phyloP scores from a whole-genome alignment of 2,329 filamentous ascomycete species.

The Escovopsis sp. region DNA sequence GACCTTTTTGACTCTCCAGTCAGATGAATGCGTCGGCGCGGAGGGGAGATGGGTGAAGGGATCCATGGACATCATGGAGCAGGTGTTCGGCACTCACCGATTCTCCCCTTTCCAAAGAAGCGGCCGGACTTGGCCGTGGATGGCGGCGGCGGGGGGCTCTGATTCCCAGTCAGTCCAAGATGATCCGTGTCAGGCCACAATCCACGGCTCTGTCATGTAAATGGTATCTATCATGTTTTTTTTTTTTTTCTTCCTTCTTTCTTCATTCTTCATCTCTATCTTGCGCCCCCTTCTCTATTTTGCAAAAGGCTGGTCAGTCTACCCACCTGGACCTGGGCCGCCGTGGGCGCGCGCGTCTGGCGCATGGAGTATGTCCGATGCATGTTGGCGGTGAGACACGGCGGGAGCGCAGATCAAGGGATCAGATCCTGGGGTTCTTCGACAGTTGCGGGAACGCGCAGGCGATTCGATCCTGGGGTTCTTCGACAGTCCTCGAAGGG shows the following conservation, averaged over 20 bases:
- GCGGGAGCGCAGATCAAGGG: conserved; percentile 5
- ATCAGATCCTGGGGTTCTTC: no score
- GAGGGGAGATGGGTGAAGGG: background rate
- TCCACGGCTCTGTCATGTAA: conserved; percentile 14
- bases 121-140: conserved; percentile 84
- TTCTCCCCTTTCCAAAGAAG: conserved; percentile 70
- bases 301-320: no score
- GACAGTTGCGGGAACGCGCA: background rate
- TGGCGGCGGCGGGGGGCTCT: conserved; percentile 85
- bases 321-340: conserved; percentile 52
- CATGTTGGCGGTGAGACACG: conserved; percentile 39
- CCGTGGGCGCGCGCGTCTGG: conserved; percentile 88
- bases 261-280: no score
- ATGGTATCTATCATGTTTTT: background rate
- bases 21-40: background rate
- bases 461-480: background rate
- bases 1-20: conserved; percentile 26
- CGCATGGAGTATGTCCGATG: conserved; percentile 99
- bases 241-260: no score
- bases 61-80: no score
- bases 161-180: no score
- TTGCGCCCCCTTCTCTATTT: no score
- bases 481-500: no score
- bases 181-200: no score
- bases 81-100: conserved; percentile 52